Percentiles rank a stretch among this genome's conserved stretches.
phyloP scores from a whole-genome alignment of 441 rosid species.

The Brassica hybrid region DNA sequence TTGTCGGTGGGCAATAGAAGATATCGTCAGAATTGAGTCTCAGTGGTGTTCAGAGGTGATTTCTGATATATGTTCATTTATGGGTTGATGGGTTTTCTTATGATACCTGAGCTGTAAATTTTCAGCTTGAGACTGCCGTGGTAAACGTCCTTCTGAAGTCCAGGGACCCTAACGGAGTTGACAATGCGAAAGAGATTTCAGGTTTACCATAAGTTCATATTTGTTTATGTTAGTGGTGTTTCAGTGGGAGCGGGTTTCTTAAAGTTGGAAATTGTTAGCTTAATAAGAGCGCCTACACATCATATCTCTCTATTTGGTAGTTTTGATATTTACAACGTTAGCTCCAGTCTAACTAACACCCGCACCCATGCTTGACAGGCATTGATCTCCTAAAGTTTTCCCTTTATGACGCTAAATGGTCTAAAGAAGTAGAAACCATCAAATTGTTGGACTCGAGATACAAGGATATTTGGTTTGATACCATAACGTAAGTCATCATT shows the following conservation, averaged over 20 bases:
- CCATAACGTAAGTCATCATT: slow-evolving; percentile 53
- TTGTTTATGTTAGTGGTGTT: slow-evolving; percentile 14
- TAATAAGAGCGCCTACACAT: slow-evolving; percentile 9
- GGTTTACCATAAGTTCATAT: slow-evolving; percentile 48
- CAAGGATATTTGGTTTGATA: slow-evolving; percentile 54
- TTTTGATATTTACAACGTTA: slow-evolving; percentile 18
- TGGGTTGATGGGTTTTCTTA: not conserved
- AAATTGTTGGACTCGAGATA: slow-evolving; percentile 61
- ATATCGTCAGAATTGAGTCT: slow-evolving; percentile 57
- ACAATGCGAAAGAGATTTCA: slow-evolving; percentile 47
- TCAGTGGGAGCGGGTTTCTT: not conserved
- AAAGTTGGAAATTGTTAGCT: not conserved
- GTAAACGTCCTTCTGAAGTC: slow-evolving; percentile 50
- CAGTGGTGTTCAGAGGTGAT: slow-evolving; percentile 62
- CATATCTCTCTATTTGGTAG: slow-evolving; percentile 18
- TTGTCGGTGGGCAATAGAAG: slow-evolving; percentile 53
- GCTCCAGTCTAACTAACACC: slow-evolving; percentile 25
- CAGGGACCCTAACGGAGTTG: slow-evolving; percentile 47
- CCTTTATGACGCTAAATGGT: slow-evolving; percentile 60
- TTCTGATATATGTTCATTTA: slow-evolving; percentile 25
- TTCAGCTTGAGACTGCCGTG: slow-evolving; percentile 71
- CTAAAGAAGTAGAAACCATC: slow-evolving; percentile 56
- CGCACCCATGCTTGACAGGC: slow-evolving; percentile 48
- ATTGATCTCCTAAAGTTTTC: slow-evolving; percentile 55
- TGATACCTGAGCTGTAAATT: slow-evolving; percentile 33